Conservation (phyloP, 2,329 filamentous ascomycete genomes). For the Parastagonospora avenae region DNA sequence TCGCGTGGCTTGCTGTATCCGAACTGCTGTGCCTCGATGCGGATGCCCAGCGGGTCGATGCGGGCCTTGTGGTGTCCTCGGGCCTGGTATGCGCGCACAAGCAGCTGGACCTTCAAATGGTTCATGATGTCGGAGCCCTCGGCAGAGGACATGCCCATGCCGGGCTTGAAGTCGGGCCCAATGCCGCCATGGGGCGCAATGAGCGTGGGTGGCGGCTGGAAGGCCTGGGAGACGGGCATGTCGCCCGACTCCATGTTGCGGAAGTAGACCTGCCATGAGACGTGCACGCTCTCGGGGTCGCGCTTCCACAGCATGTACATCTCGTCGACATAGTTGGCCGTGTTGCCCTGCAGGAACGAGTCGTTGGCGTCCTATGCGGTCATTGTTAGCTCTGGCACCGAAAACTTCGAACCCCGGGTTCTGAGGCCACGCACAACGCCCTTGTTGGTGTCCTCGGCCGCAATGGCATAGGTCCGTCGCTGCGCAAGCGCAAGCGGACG, state of each 20-base stretch:
- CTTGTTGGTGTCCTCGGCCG: slow-evolving; percentile 63
- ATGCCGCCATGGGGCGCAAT: slow-evolving; percentile 81
- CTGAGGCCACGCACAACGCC: slow-evolving; percentile 60
- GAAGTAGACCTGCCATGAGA: slow-evolving; percentile 99
- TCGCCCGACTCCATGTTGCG: slow-evolving; percentile 98
- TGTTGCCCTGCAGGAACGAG: slow-evolving; percentile 94
- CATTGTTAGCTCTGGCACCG: slow-evolving; percentile 31
- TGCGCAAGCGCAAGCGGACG: slow-evolving; percentile 54
- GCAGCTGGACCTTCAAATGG: slow-evolving; percentile 96
- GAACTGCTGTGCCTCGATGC: slow-evolving; percentile 81
- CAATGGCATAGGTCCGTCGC: slow-evolving; percentile 62
- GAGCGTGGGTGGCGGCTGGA: slow-evolving; percentile 92
- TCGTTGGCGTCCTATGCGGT: slow-evolving; percentile 77
- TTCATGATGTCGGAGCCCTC: slow-evolving; percentile 86
- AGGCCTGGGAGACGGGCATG: slow-evolving; percentile 97
- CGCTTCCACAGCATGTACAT: slow-evolving; percentile 99
- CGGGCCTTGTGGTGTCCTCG: slow-evolving; percentile 98
- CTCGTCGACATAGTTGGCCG: slow-evolving; percentile 98
- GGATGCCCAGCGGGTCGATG: slow-evolving; percentile 94
- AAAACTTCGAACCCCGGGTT: slow-evolving; percentile 15
- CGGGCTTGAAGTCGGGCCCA: slow-evolving; percentile 70
- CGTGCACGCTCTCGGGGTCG: slow-evolving; percentile 89
- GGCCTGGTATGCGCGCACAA: slow-evolving; percentile 96
- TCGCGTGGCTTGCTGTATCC: slow-evolving; percentile 90
- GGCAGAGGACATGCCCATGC: slow-evolving; percentile 67